Percentiles rank a stretch among this genome's conserved stretches.
These are phyloP conservation scores for Pleurotus tuoliensis DNA, from an alignment of 768 basidiomycete genomes.

Conservation along the genomic window DNA sequence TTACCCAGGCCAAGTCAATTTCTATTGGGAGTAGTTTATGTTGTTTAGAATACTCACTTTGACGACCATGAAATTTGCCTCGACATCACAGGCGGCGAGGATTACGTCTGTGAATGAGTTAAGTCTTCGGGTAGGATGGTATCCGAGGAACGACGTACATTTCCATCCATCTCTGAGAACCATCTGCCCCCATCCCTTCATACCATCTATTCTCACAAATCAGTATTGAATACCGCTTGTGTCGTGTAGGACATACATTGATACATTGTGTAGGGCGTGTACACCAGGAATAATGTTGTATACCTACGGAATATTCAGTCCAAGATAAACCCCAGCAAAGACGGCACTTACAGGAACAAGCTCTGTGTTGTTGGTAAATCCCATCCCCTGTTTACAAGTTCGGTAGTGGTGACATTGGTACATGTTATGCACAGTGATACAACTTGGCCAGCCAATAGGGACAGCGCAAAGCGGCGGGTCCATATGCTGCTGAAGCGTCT, in stretches of 20 bases:
- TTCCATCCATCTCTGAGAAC: slow-evolving; percentile 80
- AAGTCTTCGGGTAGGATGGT: neutral
- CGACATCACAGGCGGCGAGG: slow-evolving; percentile 78
- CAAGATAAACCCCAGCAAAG: neutral
- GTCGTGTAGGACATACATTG: slow-evolving; percentile 49
- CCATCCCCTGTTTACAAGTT: slow-evolving; percentile 68
- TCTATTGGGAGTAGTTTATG: neutral
- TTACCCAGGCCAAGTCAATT: neutral
- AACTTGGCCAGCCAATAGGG: slow-evolving; percentile 74
- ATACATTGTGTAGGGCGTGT: slow-evolving; percentile 89
- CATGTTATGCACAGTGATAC: slow-evolving; percentile 87
- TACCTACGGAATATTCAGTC: slow-evolving; percentile 44
- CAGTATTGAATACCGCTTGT: neutral
- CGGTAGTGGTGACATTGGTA: slow-evolving; percentile 84
- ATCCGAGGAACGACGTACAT: slow-evolving; percentile 43
- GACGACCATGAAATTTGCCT: slow-evolving; percentile 84
- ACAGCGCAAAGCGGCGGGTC: slow-evolving; percentile 69
- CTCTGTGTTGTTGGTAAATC: slow-evolving; percentile 77
- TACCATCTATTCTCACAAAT: too few relatives aligned
- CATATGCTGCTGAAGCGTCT: slow-evolving; percentile 70
- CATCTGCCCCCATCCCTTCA: slow-evolving; percentile 45
- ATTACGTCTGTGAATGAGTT: slow-evolving; percentile 53
- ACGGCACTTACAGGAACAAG: slow-evolving; percentile 65
- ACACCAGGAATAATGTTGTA: slow-evolving; percentile 67
- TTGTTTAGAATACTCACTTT: slow-evolving; percentile 39